Conservation (phyloP, 495 filamentous ascomycete genomes). For the Filosporella fistucella region DNA sequence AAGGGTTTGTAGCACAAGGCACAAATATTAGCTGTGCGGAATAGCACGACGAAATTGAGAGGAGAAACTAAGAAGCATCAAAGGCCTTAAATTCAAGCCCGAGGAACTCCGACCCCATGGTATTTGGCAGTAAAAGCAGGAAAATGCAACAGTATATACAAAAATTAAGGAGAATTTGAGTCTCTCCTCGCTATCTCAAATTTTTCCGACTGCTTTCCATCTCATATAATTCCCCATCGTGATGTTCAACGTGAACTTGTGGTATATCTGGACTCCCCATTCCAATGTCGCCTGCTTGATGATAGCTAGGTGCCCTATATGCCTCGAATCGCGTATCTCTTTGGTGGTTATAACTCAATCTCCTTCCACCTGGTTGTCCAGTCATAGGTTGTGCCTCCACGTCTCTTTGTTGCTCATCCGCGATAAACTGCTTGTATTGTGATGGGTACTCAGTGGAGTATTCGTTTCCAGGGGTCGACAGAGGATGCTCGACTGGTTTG, state of each 20-base stretch:
- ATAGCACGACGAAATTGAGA: too few species aligned
- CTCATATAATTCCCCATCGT: constrained; percentile 15
- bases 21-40: too few species aligned
- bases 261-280: neutral
- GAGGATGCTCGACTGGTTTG: constrained; percentile 4
- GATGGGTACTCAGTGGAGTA: constrained; percentile 11
- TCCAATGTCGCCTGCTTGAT: too few species aligned
- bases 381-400: neutral
- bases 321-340: constrained; percentile 15
- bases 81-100: too few species aligned
- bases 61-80: too few species aligned
- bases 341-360: constrained; percentile 15
- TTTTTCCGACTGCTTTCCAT: constrained; percentile 8
- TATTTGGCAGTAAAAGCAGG: too few species aligned
- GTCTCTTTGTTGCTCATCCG: neutral
- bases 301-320: constrained; percentile 1
- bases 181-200: constrained; percentile 1
- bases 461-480: neutral
- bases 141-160: too few species aligned
- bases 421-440: constrained; percentile 5
- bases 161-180: too few species aligned
- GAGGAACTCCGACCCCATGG: too few species aligned
- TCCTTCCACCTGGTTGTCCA: neutral
- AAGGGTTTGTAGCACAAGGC: too few species aligned
- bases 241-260: constrained; percentile 8